Percentiles rank a stretch among this genome's conserved stretches.
These are phyloP conservation scores for Aspergillus candidus DNA, from an alignment of 2,329 filamentous ascomycete genomes.

Conservation along the genomic window DNA sequence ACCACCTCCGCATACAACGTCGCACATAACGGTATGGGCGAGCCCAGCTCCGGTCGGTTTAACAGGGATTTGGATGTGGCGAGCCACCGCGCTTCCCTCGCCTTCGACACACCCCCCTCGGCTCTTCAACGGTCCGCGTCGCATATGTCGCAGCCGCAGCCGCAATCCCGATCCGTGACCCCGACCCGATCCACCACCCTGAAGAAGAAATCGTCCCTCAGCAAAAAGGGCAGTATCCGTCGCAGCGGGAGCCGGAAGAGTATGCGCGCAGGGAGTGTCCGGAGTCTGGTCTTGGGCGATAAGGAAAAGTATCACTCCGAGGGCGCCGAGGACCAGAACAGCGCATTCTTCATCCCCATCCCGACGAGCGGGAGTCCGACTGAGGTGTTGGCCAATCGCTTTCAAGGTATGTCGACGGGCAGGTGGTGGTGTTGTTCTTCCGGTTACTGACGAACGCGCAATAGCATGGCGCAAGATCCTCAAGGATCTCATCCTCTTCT, in stretches of 20 bases:
- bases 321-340: conserved; percentile 61
- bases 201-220: conserved; percentile 80
- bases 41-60: conserved; percentile 30
- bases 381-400: conserved; percentile 77
- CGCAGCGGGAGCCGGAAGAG: conserved; percentile 76
- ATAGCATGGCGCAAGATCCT: conserved; percentile 89
- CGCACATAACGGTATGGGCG: conserved; percentile 26
- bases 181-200: conserved; percentile 63
- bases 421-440: conserved; percentile 1
- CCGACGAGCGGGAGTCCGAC: conserved; percentile 84
- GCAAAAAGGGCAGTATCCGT: conserved; percentile 66
- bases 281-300: conserved; percentile 68
- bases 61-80: conserved; percentile 34
- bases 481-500: conserved; percentile 90
- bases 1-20: conserved; percentile 32
- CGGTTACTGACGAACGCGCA: conserved; percentile 9
- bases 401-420: conserved; percentile 62
- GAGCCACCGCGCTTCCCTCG: conserved; percentile 31
- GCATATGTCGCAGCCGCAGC: conserved; percentile 31
- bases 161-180: conserved; percentile 28
- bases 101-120: conserved; percentile 23
- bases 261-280: conserved; percentile 78
- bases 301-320: conserved; percentile 42
- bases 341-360: conserved; percentile 82
- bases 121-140: conserved; percentile 36